phyloP scores from a whole-genome alignment of 768 basidiomycete species.

The Mycena alexandri region DNA sequence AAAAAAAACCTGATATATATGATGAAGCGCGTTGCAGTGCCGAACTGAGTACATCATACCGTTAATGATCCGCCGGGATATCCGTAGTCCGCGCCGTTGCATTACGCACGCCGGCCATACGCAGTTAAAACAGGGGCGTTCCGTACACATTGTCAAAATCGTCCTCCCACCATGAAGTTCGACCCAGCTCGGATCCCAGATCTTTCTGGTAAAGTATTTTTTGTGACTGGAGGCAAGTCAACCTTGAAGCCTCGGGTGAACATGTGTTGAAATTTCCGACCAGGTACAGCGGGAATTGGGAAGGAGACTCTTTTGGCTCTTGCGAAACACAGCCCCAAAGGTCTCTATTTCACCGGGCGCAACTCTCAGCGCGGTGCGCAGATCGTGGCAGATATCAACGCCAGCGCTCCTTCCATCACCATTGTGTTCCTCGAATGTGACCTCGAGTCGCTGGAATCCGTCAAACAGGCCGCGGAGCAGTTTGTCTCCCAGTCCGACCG shows the following conservation, averaged over 20 bases:
- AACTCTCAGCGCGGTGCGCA: slow-evolving; percentile 14
- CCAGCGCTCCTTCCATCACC: background rate
- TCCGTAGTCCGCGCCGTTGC: too few species aligned
- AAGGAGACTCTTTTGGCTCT: slow-evolving; percentile 27
- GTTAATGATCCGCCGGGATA: too few species aligned
- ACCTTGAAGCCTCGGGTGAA: background rate
- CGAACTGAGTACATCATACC: too few species aligned
- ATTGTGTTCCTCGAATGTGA: slow-evolving; percentile 32
- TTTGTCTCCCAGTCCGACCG: slow-evolving; percentile 27
- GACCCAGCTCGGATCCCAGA: slow-evolving; percentile 32
- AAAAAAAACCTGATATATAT: too few species aligned
- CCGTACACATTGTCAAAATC: too few species aligned
- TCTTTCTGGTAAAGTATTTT: slow-evolving; percentile 29
- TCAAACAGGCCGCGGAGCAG: slow-evolving; percentile 21
- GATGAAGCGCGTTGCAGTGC: too few species aligned
- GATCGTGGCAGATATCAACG: slow-evolving; percentile 11
- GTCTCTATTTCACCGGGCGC: slow-evolving; percentile 35
- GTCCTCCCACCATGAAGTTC: slow-evolving; percentile 13
- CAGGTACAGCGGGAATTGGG: slow-evolving; percentile 32
- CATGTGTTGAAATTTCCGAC: background rate
- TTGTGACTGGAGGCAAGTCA: slow-evolving; percentile 29
- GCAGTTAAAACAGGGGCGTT: too few species aligned
- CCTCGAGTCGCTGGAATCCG: slow-evolving; percentile 30
- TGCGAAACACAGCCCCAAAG: slow-evolving; percentile 30
- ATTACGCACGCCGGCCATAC: too few species aligned